phyloP scores from a whole-genome alignment of 495 filamentous ascomycete genomes.

The Hypoxylon rickii region DNA sequence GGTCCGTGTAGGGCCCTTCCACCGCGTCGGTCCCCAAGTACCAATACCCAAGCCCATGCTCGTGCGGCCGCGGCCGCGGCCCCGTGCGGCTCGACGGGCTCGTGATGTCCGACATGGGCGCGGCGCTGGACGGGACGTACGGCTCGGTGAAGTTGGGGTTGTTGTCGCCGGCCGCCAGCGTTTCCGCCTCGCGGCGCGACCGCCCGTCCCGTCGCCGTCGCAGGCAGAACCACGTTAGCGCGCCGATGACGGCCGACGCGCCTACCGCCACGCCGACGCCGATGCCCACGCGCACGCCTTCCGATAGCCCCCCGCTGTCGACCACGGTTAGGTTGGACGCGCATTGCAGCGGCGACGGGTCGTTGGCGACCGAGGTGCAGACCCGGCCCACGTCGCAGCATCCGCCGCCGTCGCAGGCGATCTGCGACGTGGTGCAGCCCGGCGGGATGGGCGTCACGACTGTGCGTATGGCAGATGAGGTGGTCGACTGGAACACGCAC shows the following conservation, averaged over 20 bases:
- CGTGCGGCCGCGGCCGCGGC: constrained; percentile 15
- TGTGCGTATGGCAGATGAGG: constrained; percentile 14
- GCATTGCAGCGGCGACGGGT: constrained; percentile 46
- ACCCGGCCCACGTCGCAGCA: constrained; percentile 74
- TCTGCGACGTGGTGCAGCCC: constrained; percentile 73
- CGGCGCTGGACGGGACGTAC: constrained; percentile 4
- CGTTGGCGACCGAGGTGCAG: constrained; percentile 63
- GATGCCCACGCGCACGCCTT: constrained; percentile 50
- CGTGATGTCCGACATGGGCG: constrained; percentile 38
- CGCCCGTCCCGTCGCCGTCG: constrained; percentile 33
- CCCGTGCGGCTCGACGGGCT: constrained; percentile 27
- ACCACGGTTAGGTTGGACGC: constrained; percentile 20
- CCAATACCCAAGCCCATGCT: constrained; percentile 32
- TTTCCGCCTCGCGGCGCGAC: constrained; percentile 4
- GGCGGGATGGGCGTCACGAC: constrained; percentile 40
- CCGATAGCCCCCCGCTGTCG: constrained; percentile 27
- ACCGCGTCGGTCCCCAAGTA: constrained; percentile 43
- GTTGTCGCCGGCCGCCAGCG: constrained; percentile 1
- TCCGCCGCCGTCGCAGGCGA: constrained; percentile 69
- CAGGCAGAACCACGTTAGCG: constrained; percentile 44
- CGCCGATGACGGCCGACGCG: constrained; percentile 42
- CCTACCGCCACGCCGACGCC: constrained; percentile 49
- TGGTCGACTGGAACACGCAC: constrained; percentile 31
- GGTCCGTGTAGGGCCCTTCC: constrained; percentile 43
- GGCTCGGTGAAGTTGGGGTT: background rate